These are phyloP conservation scores for Pyrenochaeta sp. DNA, from an alignment of 2,329 filamentous ascomycete genomes.

Conservation along the genomic window DNA sequence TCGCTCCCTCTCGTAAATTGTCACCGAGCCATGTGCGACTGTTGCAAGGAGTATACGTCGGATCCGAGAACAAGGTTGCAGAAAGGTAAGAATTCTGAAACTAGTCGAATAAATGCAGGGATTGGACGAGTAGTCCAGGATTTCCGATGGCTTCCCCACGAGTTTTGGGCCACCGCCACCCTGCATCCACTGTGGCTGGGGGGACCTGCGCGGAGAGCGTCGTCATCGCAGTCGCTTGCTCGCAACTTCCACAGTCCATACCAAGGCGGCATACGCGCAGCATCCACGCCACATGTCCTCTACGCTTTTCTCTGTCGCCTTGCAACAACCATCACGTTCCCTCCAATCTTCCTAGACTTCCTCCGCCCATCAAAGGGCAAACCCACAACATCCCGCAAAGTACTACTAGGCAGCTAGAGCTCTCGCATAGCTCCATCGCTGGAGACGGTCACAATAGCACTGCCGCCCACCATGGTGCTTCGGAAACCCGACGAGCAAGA, in stretches of 20 bases:
- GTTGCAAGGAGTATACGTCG: background rate
- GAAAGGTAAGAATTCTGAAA: background rate
- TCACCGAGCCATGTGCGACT: conserved; percentile 23
- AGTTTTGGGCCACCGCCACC: background rate
- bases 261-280: conserved; percentile 12
- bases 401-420: background rate
- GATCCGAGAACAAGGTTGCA: background rate
- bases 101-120: background rate
- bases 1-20: conserved; percentile 1
- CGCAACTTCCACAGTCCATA: conserved; percentile 5
- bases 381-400: background rate
- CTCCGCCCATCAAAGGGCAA: background rate
- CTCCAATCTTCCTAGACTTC: too few relatives aligned
- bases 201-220: conserved; percentile 4
- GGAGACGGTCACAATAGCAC: background rate
- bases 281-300: conserved; percentile 2
- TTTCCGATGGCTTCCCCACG: conserved; percentile 2
- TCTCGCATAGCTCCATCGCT: background rate
- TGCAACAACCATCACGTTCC: background rate
- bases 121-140: background rate
- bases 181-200: background rate
- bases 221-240: conserved; percentile 23
- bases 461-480: conserved; percentile 53
- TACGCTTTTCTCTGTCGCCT: background rate
- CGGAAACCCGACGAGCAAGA: conserved; percentile 51